Base-by-base conservation (phyloP, 192 early-diverging fungal genomes). In the Umbelopsis sp. region DNA sequence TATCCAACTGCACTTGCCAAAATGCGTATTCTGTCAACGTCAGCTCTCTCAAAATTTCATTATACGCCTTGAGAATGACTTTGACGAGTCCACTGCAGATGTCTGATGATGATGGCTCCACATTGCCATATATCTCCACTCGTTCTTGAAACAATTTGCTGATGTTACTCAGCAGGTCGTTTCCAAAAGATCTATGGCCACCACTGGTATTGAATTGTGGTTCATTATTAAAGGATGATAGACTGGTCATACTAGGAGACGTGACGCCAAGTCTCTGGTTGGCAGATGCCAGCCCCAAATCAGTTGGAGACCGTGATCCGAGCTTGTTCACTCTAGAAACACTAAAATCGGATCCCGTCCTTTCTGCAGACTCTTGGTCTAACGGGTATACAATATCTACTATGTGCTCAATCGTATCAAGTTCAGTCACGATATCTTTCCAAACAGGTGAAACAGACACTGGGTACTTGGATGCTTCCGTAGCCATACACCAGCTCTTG, bases 101-200 rank as follows among this genome's bases (percentile, higher is more conserved):
- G 6, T 80, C 87, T 2, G 61, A 47, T 49, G 80, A 49, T 25
- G 73, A 79, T 73, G 89, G 68, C 33, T 91, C 90, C 12, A 90
- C 83, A 30, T 58, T 73, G 25, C 84, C 79, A 77, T 85, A 90
- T 33, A 88, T 88, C 64, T 87, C 89, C 13, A 90, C 79, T 3
- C 84, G 79, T 22, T 92, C 92, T 16, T 85, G 79, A 72, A 93
- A 93, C 20, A 93, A 79, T 35, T 85, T 85, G 68, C 88, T 88
- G 71, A 93, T 92, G 58, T 88, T 83, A 41, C 72, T 86, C 68
- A 90, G 58, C 65, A 87, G 46, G 22, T 78, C 80, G 12, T 77
- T 74, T 50, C 81, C 75, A 51, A 65, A 69, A 0, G 55, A 27
- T 35, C 55, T 27, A 35, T 23, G 55, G 15, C 18, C 33, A 4